A percentile compares a stretch with the other conserved stretches of the same genome.
Conservation (phyloP, 306 rosid genomes). For the Quillaja saponaria region DNA sequence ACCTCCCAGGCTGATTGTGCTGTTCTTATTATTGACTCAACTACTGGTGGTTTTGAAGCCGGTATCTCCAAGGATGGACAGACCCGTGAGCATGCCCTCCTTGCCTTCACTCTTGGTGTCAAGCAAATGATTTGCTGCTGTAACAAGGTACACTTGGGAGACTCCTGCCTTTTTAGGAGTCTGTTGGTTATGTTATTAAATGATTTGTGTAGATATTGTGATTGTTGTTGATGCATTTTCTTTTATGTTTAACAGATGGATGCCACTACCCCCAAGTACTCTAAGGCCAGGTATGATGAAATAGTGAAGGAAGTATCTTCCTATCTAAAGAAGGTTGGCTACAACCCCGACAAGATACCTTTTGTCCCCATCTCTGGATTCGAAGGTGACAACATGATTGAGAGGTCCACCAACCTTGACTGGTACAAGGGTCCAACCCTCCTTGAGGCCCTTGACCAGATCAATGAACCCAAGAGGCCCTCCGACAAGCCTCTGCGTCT, state of each 20-base stretch:
- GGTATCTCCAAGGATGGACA: slow-evolving; percentile 68
- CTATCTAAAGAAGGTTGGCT: slow-evolving; percentile 58
- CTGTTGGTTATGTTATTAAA: background rate
- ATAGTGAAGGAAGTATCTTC: slow-evolving; percentile 62
- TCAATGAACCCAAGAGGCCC: slow-evolving; percentile 56
- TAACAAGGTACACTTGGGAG: slow-evolving; percentile 41
- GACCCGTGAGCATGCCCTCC: slow-evolving; percentile 65
- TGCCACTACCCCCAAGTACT: slow-evolving; percentile 59
- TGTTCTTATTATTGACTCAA: slow-evolving; percentile 56
- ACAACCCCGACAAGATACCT: slow-evolving; percentile 58
- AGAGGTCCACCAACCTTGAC: slow-evolving; percentile 54
- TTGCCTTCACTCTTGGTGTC: slow-evolving; percentile 64
- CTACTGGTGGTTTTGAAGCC: slow-evolving; percentile 61
- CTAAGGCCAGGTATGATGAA: slow-evolving; percentile 57
- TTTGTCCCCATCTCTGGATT: slow-evolving; percentile 62
- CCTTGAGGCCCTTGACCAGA: slow-evolving; percentile 51
- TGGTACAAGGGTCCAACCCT: slow-evolving; percentile 69
- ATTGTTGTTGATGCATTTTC: background rate
- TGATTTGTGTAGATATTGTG: background rate
- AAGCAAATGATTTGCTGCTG: slow-evolving; percentile 67
- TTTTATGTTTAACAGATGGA: slow-evolving; percentile 39
- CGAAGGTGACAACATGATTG: slow-evolving; percentile 62
- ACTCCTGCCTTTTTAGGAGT: background rate
- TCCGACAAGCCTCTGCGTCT: slow-evolving; percentile 57
- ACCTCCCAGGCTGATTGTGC: slow-evolving; percentile 63